Evolutionary conservation across 1,284 basidiomycete species (phyloP).

Genomic region (Kwoniella shivajii): DNA sequence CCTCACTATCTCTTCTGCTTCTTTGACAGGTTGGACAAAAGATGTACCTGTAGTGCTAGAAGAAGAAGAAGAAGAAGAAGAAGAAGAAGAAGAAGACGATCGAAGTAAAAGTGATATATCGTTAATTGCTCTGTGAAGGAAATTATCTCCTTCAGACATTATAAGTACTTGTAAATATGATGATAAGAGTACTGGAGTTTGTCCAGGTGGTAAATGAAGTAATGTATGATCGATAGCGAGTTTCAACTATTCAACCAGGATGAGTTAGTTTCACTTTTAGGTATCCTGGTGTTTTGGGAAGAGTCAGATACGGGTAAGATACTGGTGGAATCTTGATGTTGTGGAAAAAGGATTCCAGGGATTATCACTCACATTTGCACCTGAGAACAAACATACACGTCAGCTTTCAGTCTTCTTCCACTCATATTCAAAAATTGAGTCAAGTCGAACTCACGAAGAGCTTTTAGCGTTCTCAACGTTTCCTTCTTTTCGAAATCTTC

Average conservation of each 20-base stretch:
- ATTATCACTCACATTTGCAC: conserved; percentile 49
- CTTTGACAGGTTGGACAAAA: conserved; percentile 34
- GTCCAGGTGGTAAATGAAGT: conserved; percentile 33
- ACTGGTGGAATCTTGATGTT: too few species aligned
- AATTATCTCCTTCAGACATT: conserved; percentile 55
- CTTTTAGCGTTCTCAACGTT: conserved; percentile 46
- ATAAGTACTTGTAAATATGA: conserved; percentile 55
- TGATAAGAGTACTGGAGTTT: conserved; percentile 43
- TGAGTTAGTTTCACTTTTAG: too few species aligned
- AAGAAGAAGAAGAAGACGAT: not conserved
- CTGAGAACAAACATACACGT: conserved; percentile 8
- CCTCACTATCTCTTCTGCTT: conserved; percentile 46
- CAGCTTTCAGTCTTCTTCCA: not conserved
- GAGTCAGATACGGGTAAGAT: not conserved
- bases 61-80: not conserved
- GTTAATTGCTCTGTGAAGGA: conserved; percentile 45
- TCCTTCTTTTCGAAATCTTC: conserved; percentile 51
- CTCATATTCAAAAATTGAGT: not conserved
- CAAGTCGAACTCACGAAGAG: conserved; percentile 30
- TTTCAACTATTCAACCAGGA: conserved; percentile 53
- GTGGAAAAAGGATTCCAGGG: too few species aligned
- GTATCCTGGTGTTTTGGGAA: too few species aligned
- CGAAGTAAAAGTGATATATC: conserved; percentile 48
- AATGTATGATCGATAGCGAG: conserved; percentile 54
- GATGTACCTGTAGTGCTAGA: too few species aligned